These are phyloP conservation scores for Danielozyma ontarioensis DNA, from an alignment of 805 yeast species.

Conservation along the genomic window DNA sequence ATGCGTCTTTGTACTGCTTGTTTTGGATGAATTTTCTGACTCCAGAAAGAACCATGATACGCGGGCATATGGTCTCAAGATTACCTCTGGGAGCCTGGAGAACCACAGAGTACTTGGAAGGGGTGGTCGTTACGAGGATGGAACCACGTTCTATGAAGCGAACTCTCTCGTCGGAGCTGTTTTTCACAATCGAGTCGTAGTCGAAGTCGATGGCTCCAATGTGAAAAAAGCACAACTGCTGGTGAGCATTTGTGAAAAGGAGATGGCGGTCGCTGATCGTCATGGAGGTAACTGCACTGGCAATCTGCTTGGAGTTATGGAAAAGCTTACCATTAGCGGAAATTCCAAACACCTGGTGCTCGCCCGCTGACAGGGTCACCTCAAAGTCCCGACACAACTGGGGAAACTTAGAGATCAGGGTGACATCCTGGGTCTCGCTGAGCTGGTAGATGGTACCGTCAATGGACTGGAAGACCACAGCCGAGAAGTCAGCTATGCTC, in stretches of 20 bases:
- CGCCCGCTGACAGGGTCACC: slow-evolving; percentile 42
- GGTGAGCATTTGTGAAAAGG: slow-evolving; percentile 83
- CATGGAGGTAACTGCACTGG: slow-evolving; percentile 78
- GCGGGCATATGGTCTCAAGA: slow-evolving; percentile 87
- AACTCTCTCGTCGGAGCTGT: slow-evolving; percentile 66
- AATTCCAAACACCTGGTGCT: too few relatives aligned
- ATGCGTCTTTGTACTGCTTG: slow-evolving; percentile 65
- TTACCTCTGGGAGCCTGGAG: slow-evolving; percentile 96
- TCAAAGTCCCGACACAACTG: slow-evolving; percentile 59
- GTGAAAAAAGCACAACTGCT: slow-evolving; percentile 76
- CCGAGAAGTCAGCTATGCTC: slow-evolving; percentile 47
- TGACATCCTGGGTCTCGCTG: slow-evolving; percentile 20
- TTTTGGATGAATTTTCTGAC: slow-evolving; percentile 66
- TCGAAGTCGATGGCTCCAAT: slow-evolving; percentile 26
- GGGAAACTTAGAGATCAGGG: slow-evolving; percentile 51
- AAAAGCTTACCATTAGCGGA: slow-evolving; percentile 71
- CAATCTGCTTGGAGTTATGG: slow-evolving; percentile 53
- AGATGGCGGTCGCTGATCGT: slow-evolving; percentile 66
- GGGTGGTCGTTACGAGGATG: slow-evolving; percentile 71
- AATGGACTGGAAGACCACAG: slow-evolving; percentile 53
- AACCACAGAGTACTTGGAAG: slow-evolving; percentile 75
- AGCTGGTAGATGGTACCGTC: slow-evolving; percentile 52
- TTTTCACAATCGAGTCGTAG: slow-evolving; percentile 25
- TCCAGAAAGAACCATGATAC: slow-evolving; percentile 83
- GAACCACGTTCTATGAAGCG: slow-evolving; percentile 93